Evolutionary conservation across 225 moss, liverwort and hornwort species (phyloP).

Genomic region (Pleurozium schreberi): DNA sequence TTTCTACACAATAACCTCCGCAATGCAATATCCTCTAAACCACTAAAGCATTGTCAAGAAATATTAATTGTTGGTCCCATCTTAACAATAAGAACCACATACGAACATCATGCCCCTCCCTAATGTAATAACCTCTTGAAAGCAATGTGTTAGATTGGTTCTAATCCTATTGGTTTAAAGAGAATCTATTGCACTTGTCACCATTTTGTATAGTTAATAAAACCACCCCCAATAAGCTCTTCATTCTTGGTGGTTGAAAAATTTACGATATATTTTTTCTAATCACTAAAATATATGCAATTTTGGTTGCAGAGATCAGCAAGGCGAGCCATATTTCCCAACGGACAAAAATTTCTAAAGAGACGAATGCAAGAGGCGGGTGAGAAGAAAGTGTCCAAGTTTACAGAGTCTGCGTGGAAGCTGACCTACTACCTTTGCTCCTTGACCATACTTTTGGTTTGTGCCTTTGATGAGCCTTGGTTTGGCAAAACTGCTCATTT

Average conservation of each 20-base stretch:
- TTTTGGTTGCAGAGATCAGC: conserved; percentile 30
- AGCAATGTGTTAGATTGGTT: too few species aligned
- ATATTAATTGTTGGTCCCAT: too few species aligned
- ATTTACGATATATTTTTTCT: neutral
- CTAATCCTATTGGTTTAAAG: too few species aligned
- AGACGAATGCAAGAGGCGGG: conserved; percentile 21
- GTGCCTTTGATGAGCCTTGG: conserved; percentile 51
- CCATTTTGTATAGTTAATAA: neutral
- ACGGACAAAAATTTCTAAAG: conserved; percentile 9
- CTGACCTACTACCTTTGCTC: conserved; percentile 48
- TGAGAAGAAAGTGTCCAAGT: conserved; percentile 54
- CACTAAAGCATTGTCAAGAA: too few species aligned
- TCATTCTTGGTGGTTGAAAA: neutral
- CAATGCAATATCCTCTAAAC: too few species aligned
- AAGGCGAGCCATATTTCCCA: conserved; percentile 22
- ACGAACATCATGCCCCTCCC: too few species aligned
- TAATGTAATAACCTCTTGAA: too few species aligned
- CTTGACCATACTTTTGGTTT: conserved; percentile 8
- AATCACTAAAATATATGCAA: neutral
- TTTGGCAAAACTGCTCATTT: conserved; percentile 46
- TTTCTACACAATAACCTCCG: neutral
- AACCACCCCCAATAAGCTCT: neutral
- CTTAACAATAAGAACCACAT: too few species aligned
- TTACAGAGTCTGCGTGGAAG: conserved; percentile 83
- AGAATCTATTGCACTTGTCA: neutral